Evolutionary conservation across 108 stramenopile species (phyloP), one percentile per base, ranked within the genome.

Genomic region (Cylindrotheca fusiformis): DNA sequence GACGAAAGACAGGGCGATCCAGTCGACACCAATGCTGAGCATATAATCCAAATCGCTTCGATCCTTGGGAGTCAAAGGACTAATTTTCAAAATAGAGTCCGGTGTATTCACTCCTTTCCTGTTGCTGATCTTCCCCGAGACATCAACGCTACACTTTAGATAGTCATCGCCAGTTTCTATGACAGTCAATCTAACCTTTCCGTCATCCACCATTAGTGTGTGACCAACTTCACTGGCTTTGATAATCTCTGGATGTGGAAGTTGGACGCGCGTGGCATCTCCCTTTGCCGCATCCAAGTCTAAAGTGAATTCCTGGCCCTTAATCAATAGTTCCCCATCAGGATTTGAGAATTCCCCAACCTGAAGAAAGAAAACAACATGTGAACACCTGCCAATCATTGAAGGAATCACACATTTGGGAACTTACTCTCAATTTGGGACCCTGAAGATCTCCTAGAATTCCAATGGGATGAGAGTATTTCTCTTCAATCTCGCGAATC

Each of bases 231-330:
- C 87, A 48, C 75, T 76, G 28, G 93, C 93, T 24, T 68, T 65
- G 69, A 97, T 82, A 71, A 98, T 96, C 80, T 98, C 97, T 20
- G 93, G 90, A 77, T 98, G 97, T 24, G 97, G 97, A 6, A 97
- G 70, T 69, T 79, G 63, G 12, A 96, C 95, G 52, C 97, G 87
- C 25, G 74, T 77, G 29, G 73, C 77, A 66, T 92, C 88, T 27
- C 97, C 97, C 26, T 83, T 87, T 31, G 74, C 65, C 54, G 79
- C 71, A 55, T 91, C 90, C 60, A 93, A 68, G 63, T 98, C 97
- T 45, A 97, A 84, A 28, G 95, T 77, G 67, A 97, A 96, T 24
- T 50, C 71, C 65, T 95, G 92, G 6, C 97, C 97, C 18, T 68
- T 65, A 52, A 80, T 58, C 29, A 97, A 72, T 1, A 69, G 24